Conservation (phyloP, 2,329 filamentous ascomycete genomes). For the Paraconiothyrium brasiliense region DNA sequence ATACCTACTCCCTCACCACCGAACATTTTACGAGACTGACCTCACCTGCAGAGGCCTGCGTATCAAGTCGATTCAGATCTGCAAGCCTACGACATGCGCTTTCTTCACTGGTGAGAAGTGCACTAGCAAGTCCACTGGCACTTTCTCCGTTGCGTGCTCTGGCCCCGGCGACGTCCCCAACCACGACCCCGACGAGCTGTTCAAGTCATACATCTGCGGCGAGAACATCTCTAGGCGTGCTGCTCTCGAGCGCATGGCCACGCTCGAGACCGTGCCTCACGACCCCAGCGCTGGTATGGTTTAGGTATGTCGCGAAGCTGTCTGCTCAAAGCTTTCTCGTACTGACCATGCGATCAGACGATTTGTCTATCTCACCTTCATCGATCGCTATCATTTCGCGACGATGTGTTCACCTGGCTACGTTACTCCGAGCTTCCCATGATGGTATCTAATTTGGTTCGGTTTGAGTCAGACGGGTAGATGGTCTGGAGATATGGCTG, state of each 20-base stretch:
- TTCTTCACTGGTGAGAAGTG: conserved; percentile 22
- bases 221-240: not conserved
- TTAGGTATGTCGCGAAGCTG: not conserved
- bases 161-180: conserved; percentile 13
- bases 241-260: not conserved
- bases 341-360: not conserved
- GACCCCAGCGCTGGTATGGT: conserved; percentile 1
- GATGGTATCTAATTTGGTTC: not conserved
- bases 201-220: conserved; percentile 13
- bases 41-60: not conserved
- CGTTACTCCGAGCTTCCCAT: not conserved
- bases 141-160: not conserved
- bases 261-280: conserved; percentile 5
- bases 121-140: not conserved
- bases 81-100: conserved; percentile 19
- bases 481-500: too few species aligned
- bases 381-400: not conserved
- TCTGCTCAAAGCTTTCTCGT: not conserved
- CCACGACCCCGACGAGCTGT: not conserved
- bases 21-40: not conserved
- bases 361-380: not conserved
- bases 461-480: too few species aligned
- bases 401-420: not conserved
- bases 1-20: not conserved
- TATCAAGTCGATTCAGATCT: conserved; percentile 25